Evolutionary conservation across 305 asterid species (phyloP).

Genomic region (Fraxinus sp.): DNA sequence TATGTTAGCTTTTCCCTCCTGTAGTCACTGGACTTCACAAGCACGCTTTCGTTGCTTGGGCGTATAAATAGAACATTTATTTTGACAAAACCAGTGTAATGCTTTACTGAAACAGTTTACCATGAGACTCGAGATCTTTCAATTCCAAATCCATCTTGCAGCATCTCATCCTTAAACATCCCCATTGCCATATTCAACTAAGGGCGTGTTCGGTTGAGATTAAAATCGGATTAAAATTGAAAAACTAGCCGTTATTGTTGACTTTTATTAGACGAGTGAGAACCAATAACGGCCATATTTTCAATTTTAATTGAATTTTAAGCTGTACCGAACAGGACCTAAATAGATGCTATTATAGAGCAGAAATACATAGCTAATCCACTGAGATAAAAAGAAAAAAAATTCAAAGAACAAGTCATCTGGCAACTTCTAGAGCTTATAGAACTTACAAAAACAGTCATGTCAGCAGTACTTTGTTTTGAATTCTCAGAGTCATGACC

Average conservation of each 20-base stretch:
- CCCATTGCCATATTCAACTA: neutral
- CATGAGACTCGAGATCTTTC: neutral
- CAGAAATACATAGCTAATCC: neutral
- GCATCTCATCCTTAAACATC: neutral
- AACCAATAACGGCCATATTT: too few relatives aligned
- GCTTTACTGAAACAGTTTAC: neutral
- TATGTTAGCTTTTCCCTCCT: neutral
- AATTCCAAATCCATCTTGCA: neutral
- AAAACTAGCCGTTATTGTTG: too few relatives aligned
- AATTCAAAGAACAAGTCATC: neutral
- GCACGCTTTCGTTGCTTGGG: neutral
- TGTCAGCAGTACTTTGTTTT: slow-evolving; percentile 58
- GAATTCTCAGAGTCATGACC: slow-evolving; percentile 48
- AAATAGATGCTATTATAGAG: neutral
- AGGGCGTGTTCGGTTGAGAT: too few relatives aligned
- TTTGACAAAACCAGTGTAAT: neutral
- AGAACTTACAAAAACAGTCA: slow-evolving; percentile 58
- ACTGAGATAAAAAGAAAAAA: neutral
- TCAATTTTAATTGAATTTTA: too few relatives aligned
- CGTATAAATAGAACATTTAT: neutral
- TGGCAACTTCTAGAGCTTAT: neutral
- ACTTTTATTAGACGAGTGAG: too few relatives aligned
- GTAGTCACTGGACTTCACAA: neutral
- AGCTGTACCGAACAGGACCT: too few relatives aligned
- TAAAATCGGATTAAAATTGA: too few relatives aligned